Percentiles rank a stretch among this genome's conserved stretches.
Conservation (phyloP, 31 red algal species). For the Bonnemaisonia californica region DNA sequence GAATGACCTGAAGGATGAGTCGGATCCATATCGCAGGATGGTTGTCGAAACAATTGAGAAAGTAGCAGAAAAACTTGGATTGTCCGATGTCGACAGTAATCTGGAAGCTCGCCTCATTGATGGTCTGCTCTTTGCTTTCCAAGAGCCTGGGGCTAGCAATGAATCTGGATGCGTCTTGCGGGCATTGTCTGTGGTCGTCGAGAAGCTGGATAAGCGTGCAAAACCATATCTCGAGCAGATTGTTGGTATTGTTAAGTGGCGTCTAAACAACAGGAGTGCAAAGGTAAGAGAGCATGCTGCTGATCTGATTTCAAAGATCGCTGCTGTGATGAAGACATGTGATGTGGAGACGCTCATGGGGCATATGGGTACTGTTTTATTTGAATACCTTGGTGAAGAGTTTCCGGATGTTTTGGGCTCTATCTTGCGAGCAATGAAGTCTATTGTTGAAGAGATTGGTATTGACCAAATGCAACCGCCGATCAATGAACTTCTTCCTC, state of each 20-base stretch:
- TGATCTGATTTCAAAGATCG: constrained; percentile 75
- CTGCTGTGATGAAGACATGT: constrained; percentile 68
- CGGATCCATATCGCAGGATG: constrained; percentile 84
- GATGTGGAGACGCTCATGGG: constrained; percentile 71
- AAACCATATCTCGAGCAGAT: constrained; percentile 78
- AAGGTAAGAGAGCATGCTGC: constrained; percentile 88
- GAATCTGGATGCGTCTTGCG: constrained; percentile 59
- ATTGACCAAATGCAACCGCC: constrained; percentile 79
- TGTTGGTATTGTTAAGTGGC: constrained; percentile 75
- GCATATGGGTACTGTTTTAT: constrained; percentile 87
- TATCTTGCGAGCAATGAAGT: constrained; percentile 84
- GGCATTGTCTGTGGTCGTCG: constrained; percentile 70
- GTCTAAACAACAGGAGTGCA: constrained; percentile 77
- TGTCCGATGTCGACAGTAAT: constrained; percentile 72
- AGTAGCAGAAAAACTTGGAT: constrained; percentile 73
- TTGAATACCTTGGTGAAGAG: constrained; percentile 92
- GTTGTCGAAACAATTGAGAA: constrained; percentile 86
- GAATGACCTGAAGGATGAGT: constrained; percentile 86
- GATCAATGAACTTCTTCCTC: constrained; percentile 85
- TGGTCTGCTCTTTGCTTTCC: constrained; percentile 90
- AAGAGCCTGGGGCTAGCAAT: constrained; percentile 73
- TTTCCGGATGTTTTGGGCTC: constrained; percentile 91
- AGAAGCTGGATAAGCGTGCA: constrained; percentile 54
- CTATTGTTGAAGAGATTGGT: constrained; percentile 82
- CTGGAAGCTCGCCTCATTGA: constrained; percentile 83